Evolutionary conservation across 768 basidiomycete species (phyloP).

Genomic region (Pluteus cervinus): DNA sequence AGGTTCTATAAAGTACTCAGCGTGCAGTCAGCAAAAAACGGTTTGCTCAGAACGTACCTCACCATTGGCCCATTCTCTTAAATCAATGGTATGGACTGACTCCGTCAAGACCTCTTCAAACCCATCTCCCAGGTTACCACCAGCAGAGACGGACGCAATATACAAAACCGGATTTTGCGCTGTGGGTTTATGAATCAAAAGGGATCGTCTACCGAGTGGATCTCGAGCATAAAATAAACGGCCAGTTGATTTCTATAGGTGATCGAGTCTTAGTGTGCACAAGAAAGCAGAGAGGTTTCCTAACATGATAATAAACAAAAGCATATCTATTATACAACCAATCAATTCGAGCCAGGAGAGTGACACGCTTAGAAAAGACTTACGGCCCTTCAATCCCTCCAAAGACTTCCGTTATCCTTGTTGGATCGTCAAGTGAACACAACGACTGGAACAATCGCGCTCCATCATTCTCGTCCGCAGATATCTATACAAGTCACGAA

Average conservation of each 20-base stretch:
- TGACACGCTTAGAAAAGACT: slow-evolving; percentile 21
- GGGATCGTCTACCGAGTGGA: slow-evolving; percentile 81
- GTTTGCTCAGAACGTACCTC: too few species aligned
- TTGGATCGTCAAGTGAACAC: slow-evolving; percentile 20
- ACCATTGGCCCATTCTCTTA: too few species aligned
- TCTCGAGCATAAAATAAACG: slow-evolving; percentile 73
- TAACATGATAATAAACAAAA: slow-evolving; percentile 72
- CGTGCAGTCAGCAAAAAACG: too few species aligned
- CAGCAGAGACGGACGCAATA: slow-evolving; percentile 61
- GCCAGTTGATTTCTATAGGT: slow-evolving; percentile 30
- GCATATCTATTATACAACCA: slow-evolving; percentile 55
- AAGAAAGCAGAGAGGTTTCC: slow-evolving; percentile 12
- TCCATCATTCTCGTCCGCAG: slow-evolving; percentile 66
- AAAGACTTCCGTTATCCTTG: slow-evolving; percentile 46
- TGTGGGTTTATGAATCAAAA: slow-evolving; percentile 63
- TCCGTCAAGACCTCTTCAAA: slow-evolving; percentile 62
- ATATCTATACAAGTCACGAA: slow-evolving; percentile 35
- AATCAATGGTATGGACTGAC: too few species aligned
- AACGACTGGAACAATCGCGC: slow-evolving; percentile 38
- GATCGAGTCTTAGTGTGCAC: slow-evolving; percentile 4
- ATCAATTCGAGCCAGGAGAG: slow-evolving; percentile 3
- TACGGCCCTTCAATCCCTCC: slow-evolving; percentile 77
- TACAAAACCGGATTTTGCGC: slow-evolving; percentile 43
- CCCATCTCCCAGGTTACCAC: slow-evolving; percentile 34
- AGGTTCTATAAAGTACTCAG: too few species aligned